A percentile compares a stretch with the other conserved stretches of the same genome.
These are phyloP conservation scores for Ceratocystis ficicola DNA, from an alignment of 2,329 filamentous ascomycete species.

Conservation along the genomic window DNA sequence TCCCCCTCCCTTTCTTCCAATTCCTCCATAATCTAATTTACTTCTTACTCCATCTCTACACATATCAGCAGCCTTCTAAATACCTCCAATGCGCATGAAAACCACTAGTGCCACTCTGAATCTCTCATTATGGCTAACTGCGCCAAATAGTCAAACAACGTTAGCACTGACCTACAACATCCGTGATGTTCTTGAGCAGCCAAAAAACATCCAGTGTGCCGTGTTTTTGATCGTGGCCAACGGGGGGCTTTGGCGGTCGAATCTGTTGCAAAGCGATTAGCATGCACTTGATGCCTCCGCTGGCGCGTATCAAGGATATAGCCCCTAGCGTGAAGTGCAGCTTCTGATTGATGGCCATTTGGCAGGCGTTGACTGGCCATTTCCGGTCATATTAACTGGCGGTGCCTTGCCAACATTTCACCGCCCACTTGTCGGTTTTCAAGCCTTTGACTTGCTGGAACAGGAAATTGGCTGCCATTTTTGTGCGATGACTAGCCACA, in stretches of 20 bases:
- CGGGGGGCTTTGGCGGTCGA: constrained; percentile 82
- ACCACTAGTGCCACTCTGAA: not conserved
- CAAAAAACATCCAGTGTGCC: constrained; percentile 54
- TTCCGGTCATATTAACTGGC: constrained; percentile 71
- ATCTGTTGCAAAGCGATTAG: constrained; percentile 52
- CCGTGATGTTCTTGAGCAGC: not conserved
- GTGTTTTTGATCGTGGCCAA: constrained; percentile 64
- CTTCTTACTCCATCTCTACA: not conserved
- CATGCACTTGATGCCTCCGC: constrained; percentile 45
- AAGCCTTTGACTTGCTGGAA: constrained; percentile 67
- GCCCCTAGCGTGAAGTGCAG: constrained; percentile 68
- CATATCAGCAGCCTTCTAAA: not conserved
- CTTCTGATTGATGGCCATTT: constrained; percentile 59
- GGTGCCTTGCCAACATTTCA: constrained; percentile 66
- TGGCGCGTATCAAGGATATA: constrained; percentile 51
- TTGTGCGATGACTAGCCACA: constrained; percentile 55
- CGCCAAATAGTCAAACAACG: not conserved
- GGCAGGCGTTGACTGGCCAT: constrained; percentile 69
- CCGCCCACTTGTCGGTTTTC: constrained; percentile 64
- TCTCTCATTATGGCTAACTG: not conserved
- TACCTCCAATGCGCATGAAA: not conserved
- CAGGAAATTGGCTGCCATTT: constrained; percentile 62
- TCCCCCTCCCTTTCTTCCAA: not conserved
- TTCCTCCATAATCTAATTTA: not conserved
- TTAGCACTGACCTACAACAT: not conserved